Base-by-base conservation (phyloP, 1,139 yeast genomes). In the Blastobotrys ciferrii region DNA sequence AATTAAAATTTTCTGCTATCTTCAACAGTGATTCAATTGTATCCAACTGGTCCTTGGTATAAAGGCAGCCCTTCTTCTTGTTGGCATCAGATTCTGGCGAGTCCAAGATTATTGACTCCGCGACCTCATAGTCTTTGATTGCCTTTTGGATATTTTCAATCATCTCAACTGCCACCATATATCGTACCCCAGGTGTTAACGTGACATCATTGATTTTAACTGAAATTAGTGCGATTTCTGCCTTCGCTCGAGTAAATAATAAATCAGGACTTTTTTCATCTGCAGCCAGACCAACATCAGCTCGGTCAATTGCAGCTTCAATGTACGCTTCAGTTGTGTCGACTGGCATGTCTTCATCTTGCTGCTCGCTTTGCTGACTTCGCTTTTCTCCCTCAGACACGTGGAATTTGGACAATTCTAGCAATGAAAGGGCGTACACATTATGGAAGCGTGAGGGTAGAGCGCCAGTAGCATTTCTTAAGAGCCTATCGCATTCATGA, bases 401-500 rank as follows among this genome's bases (percentile, higher is more conserved):
- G 5, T 52, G 59, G 43, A 60, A 64, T 37, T 47, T 73, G 2
- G 91, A 81, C 58, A 88, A 71, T 51, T 84, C 88, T 33, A 84
- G 74, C 47, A 91, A 71, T 0, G 95, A 82, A 45, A 78, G 69
- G 0, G 88, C 89, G 63, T 89, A 91, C 30, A 85, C 78, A 6
- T 82, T 71, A 62, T 87, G 87, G 66, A 88, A 87, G 43, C 72
- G 73, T 15, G 81, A 81, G 13, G 83, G 79, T 17, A 86, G 64
- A 25, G 42, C 35, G 20, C 66, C 50, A 19, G 51, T 67, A 38
- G 64, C 58, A 48, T 69, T 63, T 58, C 96, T 75, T 57, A 88
- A 72, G 37, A 88, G 65, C 42, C 95, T 71, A 61, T 91, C 97
- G 68, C 96, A 86, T 65, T 92, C 98, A 61, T 92, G 96, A 17